phyloP scores from a whole-genome alignment of 2,329 filamentous ascomycete species.

The Sporothrix globosa region DNA sequence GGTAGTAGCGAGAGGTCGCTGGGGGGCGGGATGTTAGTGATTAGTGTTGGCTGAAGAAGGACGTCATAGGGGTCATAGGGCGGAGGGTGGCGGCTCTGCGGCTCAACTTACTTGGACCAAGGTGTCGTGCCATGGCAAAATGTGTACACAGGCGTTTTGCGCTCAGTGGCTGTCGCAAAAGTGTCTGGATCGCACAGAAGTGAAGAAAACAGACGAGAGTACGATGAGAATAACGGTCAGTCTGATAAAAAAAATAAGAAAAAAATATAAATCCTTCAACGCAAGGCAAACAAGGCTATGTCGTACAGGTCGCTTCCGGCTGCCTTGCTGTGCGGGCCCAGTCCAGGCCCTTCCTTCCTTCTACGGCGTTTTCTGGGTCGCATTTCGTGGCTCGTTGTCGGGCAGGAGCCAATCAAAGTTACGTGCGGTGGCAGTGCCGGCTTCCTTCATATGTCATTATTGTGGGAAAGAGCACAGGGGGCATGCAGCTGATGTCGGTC shows the following conservation, averaged over 20 bases:
- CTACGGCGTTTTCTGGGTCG: neutral
- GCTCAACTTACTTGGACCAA: neutral
- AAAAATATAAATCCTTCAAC: neutral
- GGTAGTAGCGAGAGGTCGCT: constrained; percentile 8
- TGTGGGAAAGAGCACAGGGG: constrained; percentile 8
- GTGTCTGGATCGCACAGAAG: neutral
- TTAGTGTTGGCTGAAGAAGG: neutral
- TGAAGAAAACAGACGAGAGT: neutral
- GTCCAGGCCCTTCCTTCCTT: constrained; percentile 13
- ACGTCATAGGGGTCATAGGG: neutral
- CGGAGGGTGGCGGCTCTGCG: neutral
- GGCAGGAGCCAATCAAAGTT: constrained; percentile 16
- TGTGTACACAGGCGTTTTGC: neutral
- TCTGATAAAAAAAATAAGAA: neutral
- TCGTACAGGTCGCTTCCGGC: neutral
- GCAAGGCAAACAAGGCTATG: constrained; percentile 18
- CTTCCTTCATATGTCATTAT: neutral
- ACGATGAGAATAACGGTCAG: neutral
- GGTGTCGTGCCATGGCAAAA: constrained; percentile 17
- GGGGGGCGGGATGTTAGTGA: neutral
- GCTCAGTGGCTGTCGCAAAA: neutral
- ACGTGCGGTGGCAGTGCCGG: constrained; percentile 3
- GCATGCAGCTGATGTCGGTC: constrained; percentile 28
- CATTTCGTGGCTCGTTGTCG: neutral
- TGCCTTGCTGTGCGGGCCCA: neutral